Evolutionary conservation across 768 basidiomycete species (phyloP).

Genomic region (Peribolospora baueri): DNA sequence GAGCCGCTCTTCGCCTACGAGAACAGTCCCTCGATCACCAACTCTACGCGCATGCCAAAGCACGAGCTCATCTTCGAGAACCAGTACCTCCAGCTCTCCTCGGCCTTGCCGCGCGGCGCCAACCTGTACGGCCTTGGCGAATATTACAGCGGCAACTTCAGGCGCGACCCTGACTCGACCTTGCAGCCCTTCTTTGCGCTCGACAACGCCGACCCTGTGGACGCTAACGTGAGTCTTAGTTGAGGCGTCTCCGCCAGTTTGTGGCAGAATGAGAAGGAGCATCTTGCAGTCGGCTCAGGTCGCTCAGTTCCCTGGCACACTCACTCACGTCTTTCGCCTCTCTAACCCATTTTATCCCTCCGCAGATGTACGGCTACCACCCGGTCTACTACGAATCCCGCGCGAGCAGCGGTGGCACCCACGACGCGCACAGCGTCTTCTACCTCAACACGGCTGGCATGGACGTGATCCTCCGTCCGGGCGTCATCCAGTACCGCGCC

Average conservation of each 20-base stretch:
- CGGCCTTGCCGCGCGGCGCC: slow-evolving; percentile 31
- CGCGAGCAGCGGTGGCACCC: slow-evolving; percentile 11
- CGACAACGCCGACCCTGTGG: slow-evolving; percentile 4
- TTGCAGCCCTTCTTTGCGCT: slow-evolving; percentile 5
- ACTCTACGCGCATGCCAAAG: slow-evolving; percentile 16
- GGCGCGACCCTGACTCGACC: slow-evolving; percentile 2
- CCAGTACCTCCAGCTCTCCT: slow-evolving; percentile 51
- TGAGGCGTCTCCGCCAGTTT: no score
- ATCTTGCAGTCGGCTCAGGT: neutral
- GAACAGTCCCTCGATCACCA: slow-evolving; percentile 9
- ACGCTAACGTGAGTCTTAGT: neutral
- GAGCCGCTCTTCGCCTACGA: slow-evolving; percentile 7
- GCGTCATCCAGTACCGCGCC: slow-evolving; percentile 37
- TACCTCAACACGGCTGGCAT: slow-evolving; percentile 12
- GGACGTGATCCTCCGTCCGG: slow-evolving; percentile 16
- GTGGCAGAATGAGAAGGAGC: no score
- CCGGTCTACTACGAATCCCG: slow-evolving; percentile 50
- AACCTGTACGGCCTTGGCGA: slow-evolving; percentile 31
- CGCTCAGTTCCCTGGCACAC: neutral
- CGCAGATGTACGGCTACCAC: slow-evolving; percentile 30
- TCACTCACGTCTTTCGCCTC: neutral
- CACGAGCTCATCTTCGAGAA: slow-evolving; percentile 47
- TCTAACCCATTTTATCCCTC: no score
- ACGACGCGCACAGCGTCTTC: slow-evolving; percentile 38
- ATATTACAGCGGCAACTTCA: slow-evolving; percentile 1